Percentiles rank a stretch among this genome's conserved stretches.
phyloP scores from a whole-genome alignment of 2,329 filamentous ascomycete genomes.

The Colletotrichum tropicicola region DNA sequence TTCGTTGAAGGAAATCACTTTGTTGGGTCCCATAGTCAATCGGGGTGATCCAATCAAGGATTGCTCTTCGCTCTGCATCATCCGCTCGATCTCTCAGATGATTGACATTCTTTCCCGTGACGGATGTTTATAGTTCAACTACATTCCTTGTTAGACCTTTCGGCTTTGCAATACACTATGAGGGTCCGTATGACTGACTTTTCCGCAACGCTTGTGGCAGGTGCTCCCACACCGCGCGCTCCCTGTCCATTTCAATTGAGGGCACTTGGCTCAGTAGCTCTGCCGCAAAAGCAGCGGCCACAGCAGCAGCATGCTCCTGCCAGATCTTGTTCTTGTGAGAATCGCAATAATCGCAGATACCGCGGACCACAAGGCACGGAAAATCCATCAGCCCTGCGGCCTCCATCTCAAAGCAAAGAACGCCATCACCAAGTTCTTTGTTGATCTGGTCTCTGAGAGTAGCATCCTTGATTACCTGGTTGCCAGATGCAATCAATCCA shows the following conservation, averaged over 20 bases:
- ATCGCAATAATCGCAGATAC: slow-evolving; percentile 51
- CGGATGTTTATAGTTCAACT: no score
- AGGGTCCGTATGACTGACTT: no score
- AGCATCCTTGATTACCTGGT: slow-evolving; percentile 46
- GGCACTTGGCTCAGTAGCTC: not conserved
- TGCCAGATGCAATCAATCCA: slow-evolving; percentile 40
- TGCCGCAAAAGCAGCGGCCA: slow-evolving; percentile 42
- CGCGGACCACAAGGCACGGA: slow-evolving; percentile 47
- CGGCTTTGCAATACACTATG: no score
- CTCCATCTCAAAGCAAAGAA: slow-evolving; percentile 41
- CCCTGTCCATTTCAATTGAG: not conserved
- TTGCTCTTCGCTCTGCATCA: no score
- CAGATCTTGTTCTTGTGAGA: slow-evolving; percentile 47
- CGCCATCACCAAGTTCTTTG: slow-evolving; percentile 22
- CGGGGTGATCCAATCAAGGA: no score
- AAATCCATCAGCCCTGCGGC: slow-evolving; percentile 38
- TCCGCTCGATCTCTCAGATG: no score
- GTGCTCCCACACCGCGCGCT: not conserved
- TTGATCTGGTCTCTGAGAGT: slow-evolving; percentile 39
- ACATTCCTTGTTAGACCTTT: no score
- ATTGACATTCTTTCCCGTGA: no score
- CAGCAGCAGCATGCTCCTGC: slow-evolving; percentile 45
- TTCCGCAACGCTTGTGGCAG: no score
- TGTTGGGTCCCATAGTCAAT: no score
- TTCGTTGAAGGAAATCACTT: no score